Evolutionary conservation across 352 stramenopile species (phyloP).

Genomic region (Phytophthora quininea): DNA sequence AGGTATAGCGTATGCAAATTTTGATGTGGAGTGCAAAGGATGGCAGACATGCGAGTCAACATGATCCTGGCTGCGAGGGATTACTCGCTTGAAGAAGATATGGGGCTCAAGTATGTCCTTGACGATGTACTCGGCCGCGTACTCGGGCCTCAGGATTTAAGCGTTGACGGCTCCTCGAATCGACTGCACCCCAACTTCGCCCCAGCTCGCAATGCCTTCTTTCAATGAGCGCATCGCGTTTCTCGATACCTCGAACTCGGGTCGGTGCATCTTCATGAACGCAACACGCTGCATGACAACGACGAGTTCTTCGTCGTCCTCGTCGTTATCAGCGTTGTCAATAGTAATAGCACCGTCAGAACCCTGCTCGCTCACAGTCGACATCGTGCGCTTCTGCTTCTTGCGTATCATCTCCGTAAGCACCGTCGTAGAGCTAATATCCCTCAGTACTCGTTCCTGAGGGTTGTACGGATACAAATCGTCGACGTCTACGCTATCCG

Average conservation of each 20-base stretch:
- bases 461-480: constrained; percentile 12
- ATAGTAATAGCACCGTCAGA: not conserved
- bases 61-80: too few species aligned
- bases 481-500: constrained; percentile 13
- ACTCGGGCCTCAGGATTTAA: not conserved
- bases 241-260: constrained; percentile 28
- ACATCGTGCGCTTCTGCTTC: constrained; percentile 9
- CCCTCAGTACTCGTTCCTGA: constrained; percentile 5
- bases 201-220: constrained; percentile 39
- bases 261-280: constrained; percentile 24
- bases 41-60: too few species aligned
- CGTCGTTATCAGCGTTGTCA: constrained; percentile 2
- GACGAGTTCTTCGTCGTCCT: constrained; percentile 27
- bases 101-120: too few species aligned
- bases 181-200: constrained; percentile 36
- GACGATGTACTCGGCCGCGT: too few species aligned
- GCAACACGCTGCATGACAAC: constrained; percentile 4
- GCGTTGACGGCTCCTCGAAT: constrained; percentile 38
- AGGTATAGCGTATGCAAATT: too few species aligned
- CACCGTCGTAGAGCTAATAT: constrained; percentile 12
- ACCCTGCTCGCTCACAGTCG: constrained; percentile 6
- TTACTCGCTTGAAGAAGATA: too few species aligned
- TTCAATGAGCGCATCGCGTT: constrained; percentile 29
- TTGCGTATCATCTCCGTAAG: constrained; percentile 12
- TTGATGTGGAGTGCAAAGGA: too few species aligned